Conservation (phyloP, 2,329 filamentous ascomycete genomes). For the Rhexocercosporidium sp. region DNA sequence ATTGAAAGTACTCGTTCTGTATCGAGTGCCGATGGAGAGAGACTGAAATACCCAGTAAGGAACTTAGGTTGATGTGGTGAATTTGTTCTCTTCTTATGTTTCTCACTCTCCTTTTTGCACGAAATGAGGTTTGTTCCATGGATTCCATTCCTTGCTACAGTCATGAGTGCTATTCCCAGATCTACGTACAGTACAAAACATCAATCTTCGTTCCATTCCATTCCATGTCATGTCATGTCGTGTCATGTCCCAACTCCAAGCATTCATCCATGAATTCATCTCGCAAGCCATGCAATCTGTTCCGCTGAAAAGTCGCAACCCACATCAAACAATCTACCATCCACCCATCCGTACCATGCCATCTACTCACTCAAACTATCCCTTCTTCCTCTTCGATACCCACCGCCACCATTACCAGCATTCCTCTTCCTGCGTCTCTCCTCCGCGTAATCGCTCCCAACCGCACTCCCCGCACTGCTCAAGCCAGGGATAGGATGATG, state of each 20-base stretch:
- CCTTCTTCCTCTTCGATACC: constrained; percentile 31
- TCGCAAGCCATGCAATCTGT: constrained; percentile 1
- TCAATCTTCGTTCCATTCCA: background rate
- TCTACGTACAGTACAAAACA: background rate
- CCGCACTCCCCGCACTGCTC: constrained; percentile 26
- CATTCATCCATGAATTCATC: background rate
- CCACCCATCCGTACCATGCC: background rate
- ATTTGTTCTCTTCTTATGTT: too few relatives aligned
- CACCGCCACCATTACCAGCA: constrained; percentile 28
- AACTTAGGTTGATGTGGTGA: too few relatives aligned
- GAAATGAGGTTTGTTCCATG: too few relatives aligned
- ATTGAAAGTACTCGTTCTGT: too few relatives aligned
- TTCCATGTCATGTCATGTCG: too few relatives aligned
- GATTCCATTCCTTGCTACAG: background rate
- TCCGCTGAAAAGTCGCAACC: background rate
- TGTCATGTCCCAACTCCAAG: constrained; percentile 4
- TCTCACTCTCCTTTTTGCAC: too few relatives aligned
- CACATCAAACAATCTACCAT: background rate
- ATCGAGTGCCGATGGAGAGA: too few relatives aligned
- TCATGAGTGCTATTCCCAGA: background rate
- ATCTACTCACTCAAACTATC: constrained; percentile 18
- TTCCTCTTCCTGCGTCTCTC: constrained; percentile 40
- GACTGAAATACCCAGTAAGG: too few relatives aligned
- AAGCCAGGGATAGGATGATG: constrained; percentile 43
- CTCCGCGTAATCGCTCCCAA: constrained; percentile 39